Conservation (phyloP, 768 basidiomycete genomes). For the Aureoboletus auriporus region DNA sequence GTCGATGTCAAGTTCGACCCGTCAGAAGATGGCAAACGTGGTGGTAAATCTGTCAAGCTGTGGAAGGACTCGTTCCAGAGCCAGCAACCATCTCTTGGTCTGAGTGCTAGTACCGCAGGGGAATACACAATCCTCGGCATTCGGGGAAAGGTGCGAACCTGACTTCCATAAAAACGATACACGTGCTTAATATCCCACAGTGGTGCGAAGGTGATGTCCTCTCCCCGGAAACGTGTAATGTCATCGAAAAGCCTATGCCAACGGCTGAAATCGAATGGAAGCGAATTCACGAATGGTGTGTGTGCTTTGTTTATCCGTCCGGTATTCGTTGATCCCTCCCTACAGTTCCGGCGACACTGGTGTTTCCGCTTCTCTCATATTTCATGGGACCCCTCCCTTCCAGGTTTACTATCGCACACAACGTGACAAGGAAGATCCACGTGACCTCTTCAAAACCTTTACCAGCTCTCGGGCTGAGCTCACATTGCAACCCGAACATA, state of each 20-base stretch:
- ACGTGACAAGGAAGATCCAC: constrained; percentile 61
- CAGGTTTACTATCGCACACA: constrained; percentile 73
- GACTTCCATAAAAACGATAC: neutral
- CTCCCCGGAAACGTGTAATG: constrained; percentile 76
- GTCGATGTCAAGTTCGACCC: constrained; percentile 63
- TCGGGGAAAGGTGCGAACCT: constrained; percentile 53
- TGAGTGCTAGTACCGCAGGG: constrained; percentile 62
- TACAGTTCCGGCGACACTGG: constrained; percentile 86
- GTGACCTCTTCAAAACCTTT: constrained; percentile 58
- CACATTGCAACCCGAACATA: constrained; percentile 80
- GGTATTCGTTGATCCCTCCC: neutral
- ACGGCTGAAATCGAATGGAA: constrained; percentile 86
- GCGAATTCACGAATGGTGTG: constrained; percentile 84
- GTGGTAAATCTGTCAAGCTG: constrained; percentile 43
- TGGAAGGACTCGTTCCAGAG: constrained; percentile 65
- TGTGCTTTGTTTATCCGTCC: constrained; percentile 1
- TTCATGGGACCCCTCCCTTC: constrained; percentile 90
- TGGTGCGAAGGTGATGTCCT: constrained; percentile 81
- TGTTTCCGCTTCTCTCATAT: constrained; percentile 78
- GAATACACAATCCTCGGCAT: constrained; percentile 72
- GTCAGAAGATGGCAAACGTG: constrained; percentile 33
- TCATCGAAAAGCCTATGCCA: constrained; percentile 72
- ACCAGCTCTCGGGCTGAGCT: constrained; percentile 73
- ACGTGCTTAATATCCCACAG: constrained; percentile 25
- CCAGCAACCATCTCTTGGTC: constrained; percentile 40